Evolutionary conservation across 495 filamentous ascomycete species (phyloP), one percentile per base, ranked within the genome.

Genomic region (Penicillium paradoxum): DNA sequence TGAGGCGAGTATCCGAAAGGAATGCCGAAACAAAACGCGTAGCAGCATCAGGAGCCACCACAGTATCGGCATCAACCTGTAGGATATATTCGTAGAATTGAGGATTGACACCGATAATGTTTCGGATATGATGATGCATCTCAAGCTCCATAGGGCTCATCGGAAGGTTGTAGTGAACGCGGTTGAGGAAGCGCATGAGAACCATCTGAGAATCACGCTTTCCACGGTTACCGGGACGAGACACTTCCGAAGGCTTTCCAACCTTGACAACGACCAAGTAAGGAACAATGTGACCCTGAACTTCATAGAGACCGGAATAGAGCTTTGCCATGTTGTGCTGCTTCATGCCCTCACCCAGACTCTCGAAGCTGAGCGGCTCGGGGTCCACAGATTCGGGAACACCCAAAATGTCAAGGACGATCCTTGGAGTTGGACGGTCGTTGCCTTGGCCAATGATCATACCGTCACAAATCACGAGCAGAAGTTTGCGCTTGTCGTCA

Each of bases 391-490:
- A 86, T 55, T 97, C 91, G 14, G 90, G 84, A 14, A 99, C 93
- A 58, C 95, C 93, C 19, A 99, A 74, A 68, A 99, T 97, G 61
- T 99, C 93, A 46, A 99, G 80, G 30, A 97, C 95, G 57, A 99
- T 99, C 48, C 91, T 81, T 7, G 93, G 93, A 9, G 93, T 99
- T 8, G 95, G 90, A 44, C 88, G 82, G 65, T 99, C 93, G 68
- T 99, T 99, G 58, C 93, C 93, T 73, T 96, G 91, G 54, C 93
- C 93, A 56, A 99, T 92, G 72, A 99, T 97, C 92, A 99, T 97
- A 74, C 63, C 63, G 36, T 66, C 63, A 54, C 63, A 66, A 36
- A 66, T 62, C 11, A 66, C 53, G 21, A 66, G 37, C 8, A 66
- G 37, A 27, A 66, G 60, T 17, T 66, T 66, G 54, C 63, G 63